These are phyloP conservation scores for Pseudoturritis turrita DNA, from an alignment of 345 rosid genomes.

Conservation along the genomic window DNA sequence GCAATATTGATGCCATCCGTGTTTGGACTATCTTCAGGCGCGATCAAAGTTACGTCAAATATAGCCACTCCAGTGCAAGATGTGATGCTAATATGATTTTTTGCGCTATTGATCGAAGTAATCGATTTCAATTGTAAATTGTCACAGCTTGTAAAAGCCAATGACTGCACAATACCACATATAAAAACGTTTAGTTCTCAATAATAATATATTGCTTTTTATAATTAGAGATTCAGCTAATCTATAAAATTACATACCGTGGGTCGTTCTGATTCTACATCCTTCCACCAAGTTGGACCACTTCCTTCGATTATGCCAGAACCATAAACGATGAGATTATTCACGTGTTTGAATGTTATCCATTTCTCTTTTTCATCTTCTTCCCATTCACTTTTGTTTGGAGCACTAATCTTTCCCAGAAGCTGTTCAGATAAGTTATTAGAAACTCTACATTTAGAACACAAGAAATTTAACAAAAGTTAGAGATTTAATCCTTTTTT, in stretches of 20 bases:
- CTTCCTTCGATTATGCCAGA: constrained; percentile 2
- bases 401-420: not conserved
- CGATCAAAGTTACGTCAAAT: not conserved
- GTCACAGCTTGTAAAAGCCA: not conserved
- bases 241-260: not conserved
- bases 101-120: constrained; percentile 8
- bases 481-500: too few species aligned
- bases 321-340: not conserved
- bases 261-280: not conserved
- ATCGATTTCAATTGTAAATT: not conserved
- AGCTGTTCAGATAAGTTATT: not conserved
- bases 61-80: not conserved
- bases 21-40: constrained; percentile 11
- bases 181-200: not conserved
- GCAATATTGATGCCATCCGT: constrained; percentile 10
- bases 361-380: not conserved
- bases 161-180: not conserved
- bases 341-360: not conserved
- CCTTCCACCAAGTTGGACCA: constrained; percentile 5
- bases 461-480: not conserved
- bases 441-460: not conserved
- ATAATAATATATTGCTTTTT: not conserved
- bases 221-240: not conserved
- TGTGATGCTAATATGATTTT: not conserved
- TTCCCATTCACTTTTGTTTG: not conserved